Evolutionary conservation across 192 early-diverging fungal species (phyloP).

Genomic region (Umbelopsis isabellina): DNA sequence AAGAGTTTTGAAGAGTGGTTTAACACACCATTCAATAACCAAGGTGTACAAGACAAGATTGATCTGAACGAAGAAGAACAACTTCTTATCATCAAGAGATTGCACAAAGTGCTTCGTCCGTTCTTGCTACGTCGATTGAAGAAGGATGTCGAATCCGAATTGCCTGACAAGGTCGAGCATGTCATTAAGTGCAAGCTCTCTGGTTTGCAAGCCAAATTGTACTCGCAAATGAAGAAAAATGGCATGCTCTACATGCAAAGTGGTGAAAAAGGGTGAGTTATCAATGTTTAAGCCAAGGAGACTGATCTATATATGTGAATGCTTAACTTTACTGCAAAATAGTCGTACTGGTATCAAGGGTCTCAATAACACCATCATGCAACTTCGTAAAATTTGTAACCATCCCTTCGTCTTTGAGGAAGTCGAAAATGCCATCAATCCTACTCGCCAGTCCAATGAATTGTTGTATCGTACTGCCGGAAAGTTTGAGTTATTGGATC

Average conservation of each 20-base stretch:
- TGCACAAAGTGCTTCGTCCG: conserved; percentile 96
- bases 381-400: conserved; percentile 97
- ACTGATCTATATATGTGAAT: not conserved
- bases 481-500: conserved; percentile 97
- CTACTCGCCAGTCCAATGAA: conserved; percentile 67
- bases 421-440: conserved; percentile 86
- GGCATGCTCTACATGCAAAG: conserved; percentile 70
- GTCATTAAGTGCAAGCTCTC: conserved; percentile 93
- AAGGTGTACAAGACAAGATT: conserved; percentile 84
- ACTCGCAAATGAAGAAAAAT: conserved; percentile 84
- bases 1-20: conserved; percentile 99
- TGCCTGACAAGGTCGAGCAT: conserved; percentile 96
- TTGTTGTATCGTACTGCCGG: conserved; percentile 84
- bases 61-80: conserved; percentile 98
- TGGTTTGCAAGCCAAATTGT: conserved; percentile 81
- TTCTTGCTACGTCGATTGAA: conserved; percentile 96
- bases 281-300: not conserved
- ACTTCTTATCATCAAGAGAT: conserved; percentile 91
- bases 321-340: conserved; percentile 11
- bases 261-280: conserved; percentile 62
- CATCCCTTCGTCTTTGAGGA: conserved; percentile 98
- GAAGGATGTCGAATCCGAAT: conserved; percentile 97
- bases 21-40: conserved; percentile 88
- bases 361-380: conserved; percentile 97
- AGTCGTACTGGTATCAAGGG: conserved; percentile 67